A percentile compares a stretch with the other conserved stretches of the same genome.
Evolutionary conservation across 495 filamentous ascomycete species (phyloP).

Genomic region (Podospora pseudopauciseta): DNA sequence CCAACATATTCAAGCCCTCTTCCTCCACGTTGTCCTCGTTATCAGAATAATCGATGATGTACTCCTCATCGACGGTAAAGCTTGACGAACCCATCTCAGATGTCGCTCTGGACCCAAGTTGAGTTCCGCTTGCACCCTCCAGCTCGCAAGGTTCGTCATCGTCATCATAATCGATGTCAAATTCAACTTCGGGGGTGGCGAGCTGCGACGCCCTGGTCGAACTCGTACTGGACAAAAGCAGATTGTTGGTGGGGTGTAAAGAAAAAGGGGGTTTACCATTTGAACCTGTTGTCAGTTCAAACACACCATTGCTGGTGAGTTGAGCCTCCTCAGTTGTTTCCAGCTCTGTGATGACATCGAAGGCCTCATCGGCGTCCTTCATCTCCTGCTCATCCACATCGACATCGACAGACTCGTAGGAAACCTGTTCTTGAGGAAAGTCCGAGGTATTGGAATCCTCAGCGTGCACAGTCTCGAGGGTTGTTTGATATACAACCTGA

Average conservation of each 20-base stretch:
- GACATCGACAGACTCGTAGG: not conserved
- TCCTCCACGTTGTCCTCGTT: conserved; percentile 14
- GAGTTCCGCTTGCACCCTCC: not conserved
- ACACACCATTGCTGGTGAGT: not conserved
- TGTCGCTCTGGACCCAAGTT: not conserved
- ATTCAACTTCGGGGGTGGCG: conserved; percentile 3
- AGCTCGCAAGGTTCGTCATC: conserved; percentile 24
- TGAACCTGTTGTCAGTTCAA: conserved; percentile 11
- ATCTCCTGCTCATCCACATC: not conserved
- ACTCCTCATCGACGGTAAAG: conserved; percentile 5
- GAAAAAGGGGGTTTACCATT: conserved; percentile 28
- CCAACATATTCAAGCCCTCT: conserved; percentile 4
- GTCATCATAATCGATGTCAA: conserved; percentile 33
- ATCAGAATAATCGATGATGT: conserved; percentile 21
- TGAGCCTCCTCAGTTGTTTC: conserved; percentile 5
- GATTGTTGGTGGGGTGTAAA: conserved; percentile 9
- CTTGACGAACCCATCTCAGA: not conserved
- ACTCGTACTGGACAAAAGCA: not conserved
- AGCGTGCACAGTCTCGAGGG: not conserved
- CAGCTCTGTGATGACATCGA: not conserved
- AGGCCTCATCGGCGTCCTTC: not conserved
- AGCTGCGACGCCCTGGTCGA: not conserved
- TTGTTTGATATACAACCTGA: not conserved
- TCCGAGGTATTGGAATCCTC: not conserved
- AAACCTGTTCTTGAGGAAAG: not conserved